Evolutionary conservation across 208 protist genomes (phyloP).

Genomic region (Trypanosoma caninum): DNA sequence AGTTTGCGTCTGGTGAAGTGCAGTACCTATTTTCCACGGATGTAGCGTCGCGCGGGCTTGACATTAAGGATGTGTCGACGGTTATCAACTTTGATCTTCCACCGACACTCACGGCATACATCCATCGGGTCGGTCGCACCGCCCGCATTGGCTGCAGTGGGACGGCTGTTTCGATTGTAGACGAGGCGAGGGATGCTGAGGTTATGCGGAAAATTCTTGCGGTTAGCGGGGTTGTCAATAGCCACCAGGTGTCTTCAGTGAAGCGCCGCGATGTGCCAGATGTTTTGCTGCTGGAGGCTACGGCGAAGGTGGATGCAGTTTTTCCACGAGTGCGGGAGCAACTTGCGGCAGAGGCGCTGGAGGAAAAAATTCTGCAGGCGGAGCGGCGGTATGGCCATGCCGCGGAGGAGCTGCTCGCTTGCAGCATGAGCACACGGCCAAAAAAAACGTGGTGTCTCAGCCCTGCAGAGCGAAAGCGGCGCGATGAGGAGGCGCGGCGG

Average conservation of each 20-base stretch:
- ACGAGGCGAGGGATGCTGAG: constrained; percentile 69
- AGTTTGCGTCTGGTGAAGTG: constrained; percentile 74
- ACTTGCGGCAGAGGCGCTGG: constrained; percentile 71
- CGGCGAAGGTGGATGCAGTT: constrained; percentile 35
- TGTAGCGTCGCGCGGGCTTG: constrained; percentile 93
- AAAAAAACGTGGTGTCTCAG: constrained; percentile 78
- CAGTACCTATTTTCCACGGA: constrained; percentile 92
- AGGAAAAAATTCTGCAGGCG: constrained; percentile 63
- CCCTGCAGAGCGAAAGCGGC: constrained; percentile 56
- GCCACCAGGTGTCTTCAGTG: constrained; percentile 68
- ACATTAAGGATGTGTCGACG: constrained; percentile 95
- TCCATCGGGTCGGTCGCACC: constrained; percentile 98
- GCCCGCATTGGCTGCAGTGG: constrained; percentile 94
- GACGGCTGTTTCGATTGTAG: constrained; percentile 94
- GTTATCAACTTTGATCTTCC: constrained; percentile 99
- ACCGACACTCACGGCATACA: constrained; percentile 96
- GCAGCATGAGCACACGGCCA: constrained; percentile 35
- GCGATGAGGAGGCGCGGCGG: constrained; percentile 60
- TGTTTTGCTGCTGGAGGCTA: constrained; percentile 37
- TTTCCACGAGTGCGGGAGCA: constrained; percentile 54
- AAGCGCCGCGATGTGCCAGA: constrained; percentile 75
- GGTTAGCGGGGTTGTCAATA: constrained; percentile 72
- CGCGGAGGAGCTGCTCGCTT: constrained; percentile 23
- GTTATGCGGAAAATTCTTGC: constrained; percentile 90
- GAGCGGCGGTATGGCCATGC: constrained; percentile 66